Base-by-base conservation (phyloP, 2,329 filamentous ascomycete species). In the Verticillium zaregamsianum region DNA sequence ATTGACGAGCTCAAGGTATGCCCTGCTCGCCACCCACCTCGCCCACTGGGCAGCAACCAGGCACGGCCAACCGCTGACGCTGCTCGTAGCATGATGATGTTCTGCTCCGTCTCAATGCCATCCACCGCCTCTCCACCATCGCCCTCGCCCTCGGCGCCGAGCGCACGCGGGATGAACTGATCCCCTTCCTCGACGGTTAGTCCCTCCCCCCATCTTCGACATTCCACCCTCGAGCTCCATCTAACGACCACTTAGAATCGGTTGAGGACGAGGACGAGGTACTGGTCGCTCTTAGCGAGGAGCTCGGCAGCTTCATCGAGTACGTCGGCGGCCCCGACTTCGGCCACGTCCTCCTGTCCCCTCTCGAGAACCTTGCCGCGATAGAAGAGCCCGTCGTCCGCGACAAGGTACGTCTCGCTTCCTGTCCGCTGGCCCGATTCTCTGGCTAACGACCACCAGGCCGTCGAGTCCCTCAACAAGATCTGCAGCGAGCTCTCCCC, bases 201-300 rank as follows among this genome's bases (percentile, higher is more conserved):
- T 82, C 54, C 25, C 35, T 55, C 58, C 45, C 28, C 28, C 28
- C 28, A 28, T 28, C 28, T 28, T 28, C 5, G 28, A 66, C 7
- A 25, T 32, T 17, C 25, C 25, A 7, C 23, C 52, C 28, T 54
- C 61, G 40, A 57, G 58, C 65, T 70, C 61, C 67, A 65, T 63
- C 55, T 49, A 56, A 57, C 37, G n/a, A 9, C 31, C 15, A 57
- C 67, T 65, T 77, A 99, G 95, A 99, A 80, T 98, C 95, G 59
- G 94, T 99, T 71, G 95, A 99, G 80, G 95, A 99, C 73, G 95
- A 99, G 78, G 95, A 99, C 71, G 95, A 99, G 78, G 96, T 99
- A 65, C 86, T 99, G 69, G 97, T 96, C 66, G 95, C 95, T 68
- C 82, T 99, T 70, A 97, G 94, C 76, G 95, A 98, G 74, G 95